Evolutionary conservation across 2,329 filamentous ascomycete species (phyloP).

Genomic region (Scortechinia acanthostroma): DNA sequence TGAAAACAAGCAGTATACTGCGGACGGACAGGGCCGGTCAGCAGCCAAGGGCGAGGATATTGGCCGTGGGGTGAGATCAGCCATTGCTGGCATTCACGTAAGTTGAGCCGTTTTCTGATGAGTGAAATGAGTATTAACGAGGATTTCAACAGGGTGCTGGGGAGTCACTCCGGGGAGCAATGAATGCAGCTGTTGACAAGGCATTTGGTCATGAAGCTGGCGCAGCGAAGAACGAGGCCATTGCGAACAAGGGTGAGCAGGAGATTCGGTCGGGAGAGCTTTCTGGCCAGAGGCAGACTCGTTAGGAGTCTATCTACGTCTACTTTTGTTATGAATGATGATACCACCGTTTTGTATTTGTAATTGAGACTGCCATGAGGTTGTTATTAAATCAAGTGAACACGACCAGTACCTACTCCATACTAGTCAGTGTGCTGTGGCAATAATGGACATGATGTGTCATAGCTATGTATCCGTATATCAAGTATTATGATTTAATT

Average conservation of each 20-base stretch:
- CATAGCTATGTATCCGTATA: too few species aligned
- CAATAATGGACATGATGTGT: too few species aligned
- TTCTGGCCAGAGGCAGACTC: conserved; percentile 6
- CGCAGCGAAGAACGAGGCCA: conserved; percentile 21
- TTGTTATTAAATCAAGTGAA: too few species aligned
- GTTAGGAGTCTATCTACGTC: too few species aligned
- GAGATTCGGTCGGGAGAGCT: conserved; percentile 21
- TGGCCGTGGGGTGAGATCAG: not conserved
- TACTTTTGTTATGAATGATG: too few species aligned
- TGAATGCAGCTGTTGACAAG: conserved; percentile 24
- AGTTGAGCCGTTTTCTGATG: too few species aligned
- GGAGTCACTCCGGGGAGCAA: conserved; percentile 25
- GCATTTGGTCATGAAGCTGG: conserved; percentile 23
- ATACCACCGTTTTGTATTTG: too few species aligned
- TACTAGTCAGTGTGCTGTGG: too few species aligned
- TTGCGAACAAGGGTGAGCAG: conserved; percentile 20
- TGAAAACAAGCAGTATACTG: not conserved
- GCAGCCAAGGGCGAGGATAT: not conserved
- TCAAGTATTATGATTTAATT: too few species aligned
- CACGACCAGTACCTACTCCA: too few species aligned
- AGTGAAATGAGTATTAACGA: too few species aligned
- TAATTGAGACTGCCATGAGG: too few species aligned
- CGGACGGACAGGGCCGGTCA: not conserved
- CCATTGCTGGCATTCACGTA: not conserved
- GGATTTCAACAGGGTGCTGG: conserved; percentile 29